phyloP scores from a whole-genome alignment of 495 filamentous ascomycete species.

The Penicillium flavigenum region DNA sequence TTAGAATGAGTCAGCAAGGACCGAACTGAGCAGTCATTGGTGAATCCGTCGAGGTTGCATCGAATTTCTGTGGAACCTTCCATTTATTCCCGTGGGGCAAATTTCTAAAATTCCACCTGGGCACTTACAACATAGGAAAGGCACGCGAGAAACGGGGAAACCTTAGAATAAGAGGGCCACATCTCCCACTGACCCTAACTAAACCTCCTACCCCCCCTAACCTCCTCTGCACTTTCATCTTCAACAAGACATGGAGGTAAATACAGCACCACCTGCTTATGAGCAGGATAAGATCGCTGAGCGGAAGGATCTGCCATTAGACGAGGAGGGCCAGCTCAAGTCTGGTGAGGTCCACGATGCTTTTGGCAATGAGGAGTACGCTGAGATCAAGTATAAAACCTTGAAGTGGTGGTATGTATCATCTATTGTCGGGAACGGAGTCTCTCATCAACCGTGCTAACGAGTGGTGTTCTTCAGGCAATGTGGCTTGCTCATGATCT shows the following conservation, averaged over 20 bases:
- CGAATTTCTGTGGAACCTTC: constrained; percentile 9
- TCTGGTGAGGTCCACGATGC: constrained; percentile 35
- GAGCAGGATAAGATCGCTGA: constrained; percentile 26
- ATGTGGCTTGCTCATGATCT: constrained; percentile 58
- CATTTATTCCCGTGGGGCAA: constrained; percentile 3
- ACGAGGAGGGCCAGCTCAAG: constrained; percentile 40
- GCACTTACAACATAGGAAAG: too few relatives aligned
- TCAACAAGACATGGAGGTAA: constrained; percentile 25
- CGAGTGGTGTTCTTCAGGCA: constrained; percentile 23
- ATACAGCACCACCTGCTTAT: constrained; percentile 22
- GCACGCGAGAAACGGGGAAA: not conserved
- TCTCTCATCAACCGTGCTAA: constrained; percentile 8
- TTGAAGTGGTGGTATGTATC: constrained; percentile 48
- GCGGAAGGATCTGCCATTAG: constrained; percentile 17
- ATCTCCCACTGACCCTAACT: too few relatives aligned
- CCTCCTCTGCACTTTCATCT: too few relatives aligned
- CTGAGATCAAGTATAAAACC: constrained; percentile 49
- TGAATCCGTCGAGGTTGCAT: not conserved
- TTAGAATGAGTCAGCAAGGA: constrained; percentile 12
- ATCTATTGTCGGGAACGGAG: not conserved
- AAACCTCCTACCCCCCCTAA: too few relatives aligned
- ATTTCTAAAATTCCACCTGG: not conserved
- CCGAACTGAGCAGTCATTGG: too few relatives aligned
- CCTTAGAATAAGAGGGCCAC: too few relatives aligned
- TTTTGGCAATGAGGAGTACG: constrained; percentile 45